Conservation (phyloP, 257 asterid genomes). For the Dorcoceras hygrometricum region DNA sequence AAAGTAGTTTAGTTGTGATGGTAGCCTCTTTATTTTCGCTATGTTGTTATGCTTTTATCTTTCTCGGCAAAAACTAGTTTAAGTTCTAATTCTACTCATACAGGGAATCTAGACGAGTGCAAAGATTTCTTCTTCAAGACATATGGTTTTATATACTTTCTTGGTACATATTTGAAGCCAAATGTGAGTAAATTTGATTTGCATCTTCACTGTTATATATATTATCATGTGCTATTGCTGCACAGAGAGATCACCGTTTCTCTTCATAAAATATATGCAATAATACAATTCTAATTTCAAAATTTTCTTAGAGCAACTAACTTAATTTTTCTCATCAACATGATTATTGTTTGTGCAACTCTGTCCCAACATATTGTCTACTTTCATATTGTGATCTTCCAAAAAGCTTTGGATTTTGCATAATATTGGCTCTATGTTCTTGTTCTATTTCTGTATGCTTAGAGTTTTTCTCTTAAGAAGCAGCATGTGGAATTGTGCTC, state of each 20-base stretch:
- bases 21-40: not conserved
- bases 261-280: conserved; percentile 5
- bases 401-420: conserved; percentile 11
- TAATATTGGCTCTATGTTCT: conserved; percentile 4
- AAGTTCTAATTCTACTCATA: conserved; percentile 28
- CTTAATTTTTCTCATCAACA: conserved; percentile 12
- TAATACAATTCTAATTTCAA: not conserved
- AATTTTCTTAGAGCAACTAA: conserved; percentile 11
- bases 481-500: conserved; percentile 13
- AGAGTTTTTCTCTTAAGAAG: conserved; percentile 10
- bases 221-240: conserved; percentile 15
- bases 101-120: conserved; percentile 76
- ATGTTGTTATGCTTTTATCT: conserved; percentile 17
- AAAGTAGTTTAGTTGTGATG: too few species aligned
- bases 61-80: conserved; percentile 19
- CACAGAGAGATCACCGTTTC: not conserved
- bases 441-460: conserved; percentile 7
- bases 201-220: conserved; percentile 12
- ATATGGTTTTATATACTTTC: conserved; percentile 56
- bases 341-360: conserved; percentile 6
- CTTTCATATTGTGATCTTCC: conserved; percentile 1
- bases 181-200: conserved; percentile 63
- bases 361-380: not conserved
- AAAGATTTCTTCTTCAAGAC: conserved; percentile 64
- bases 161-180: conserved; percentile 93